phyloP scores from a whole-genome alignment of 768 basidiomycete species.

The Leccinum incarnatum region DNA sequence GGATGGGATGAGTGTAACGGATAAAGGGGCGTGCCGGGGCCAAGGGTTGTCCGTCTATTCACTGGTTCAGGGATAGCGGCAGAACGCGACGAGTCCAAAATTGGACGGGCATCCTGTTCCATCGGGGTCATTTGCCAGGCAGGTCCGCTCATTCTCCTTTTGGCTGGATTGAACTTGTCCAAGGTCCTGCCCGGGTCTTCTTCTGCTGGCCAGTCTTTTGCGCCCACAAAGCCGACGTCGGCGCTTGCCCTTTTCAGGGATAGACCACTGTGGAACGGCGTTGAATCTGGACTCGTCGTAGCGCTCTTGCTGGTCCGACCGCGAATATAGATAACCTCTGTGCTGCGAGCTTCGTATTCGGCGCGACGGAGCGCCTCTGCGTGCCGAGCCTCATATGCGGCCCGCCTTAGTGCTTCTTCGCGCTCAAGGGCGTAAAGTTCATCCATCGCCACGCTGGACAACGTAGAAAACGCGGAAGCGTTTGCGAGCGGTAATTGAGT shows the following conservation, averaged over 20 bases:
- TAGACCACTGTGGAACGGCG: slow-evolving; percentile 34
- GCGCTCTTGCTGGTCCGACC: slow-evolving; percentile 56
- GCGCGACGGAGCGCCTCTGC: slow-evolving; percentile 66
- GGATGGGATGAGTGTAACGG: slow-evolving; percentile 40
- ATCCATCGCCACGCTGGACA: slow-evolving; percentile 79
- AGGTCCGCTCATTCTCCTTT: slow-evolving; percentile 55
- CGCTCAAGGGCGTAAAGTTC: slow-evolving; percentile 89
- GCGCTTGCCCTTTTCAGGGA: slow-evolving; percentile 26
- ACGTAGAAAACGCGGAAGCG: slow-evolving; percentile 57
- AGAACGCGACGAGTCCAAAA: slow-evolving; percentile 17
- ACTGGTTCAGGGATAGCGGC: slow-evolving; percentile 13
- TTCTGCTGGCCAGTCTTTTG: slow-evolving; percentile 34
- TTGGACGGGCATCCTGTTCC: slow-evolving; percentile 32
- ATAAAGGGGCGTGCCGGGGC: slow-evolving; percentile 32
- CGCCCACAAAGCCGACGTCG: slow-evolving; percentile 43
- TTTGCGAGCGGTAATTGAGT: slow-evolving; percentile 28
- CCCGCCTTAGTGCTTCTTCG: slow-evolving; percentile 76
- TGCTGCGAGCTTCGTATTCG: slow-evolving; percentile 54
- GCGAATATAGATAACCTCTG: slow-evolving; percentile 41
- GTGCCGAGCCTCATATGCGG: slow-evolving; percentile 81
- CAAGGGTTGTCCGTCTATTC: slow-evolving; percentile 19
- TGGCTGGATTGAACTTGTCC: slow-evolving; percentile 27
- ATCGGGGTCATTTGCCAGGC: slow-evolving; percentile 51
- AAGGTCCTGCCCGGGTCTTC: slow-evolving; percentile 26
- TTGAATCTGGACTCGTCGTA: slow-evolving; percentile 61